A percentile compares a stretch with the other conserved stretches of the same genome.
These are phyloP conservation scores for Laburnicola sp. DNA, from an alignment of 2,329 filamentous ascomycete species.

Conservation along the genomic window DNA sequence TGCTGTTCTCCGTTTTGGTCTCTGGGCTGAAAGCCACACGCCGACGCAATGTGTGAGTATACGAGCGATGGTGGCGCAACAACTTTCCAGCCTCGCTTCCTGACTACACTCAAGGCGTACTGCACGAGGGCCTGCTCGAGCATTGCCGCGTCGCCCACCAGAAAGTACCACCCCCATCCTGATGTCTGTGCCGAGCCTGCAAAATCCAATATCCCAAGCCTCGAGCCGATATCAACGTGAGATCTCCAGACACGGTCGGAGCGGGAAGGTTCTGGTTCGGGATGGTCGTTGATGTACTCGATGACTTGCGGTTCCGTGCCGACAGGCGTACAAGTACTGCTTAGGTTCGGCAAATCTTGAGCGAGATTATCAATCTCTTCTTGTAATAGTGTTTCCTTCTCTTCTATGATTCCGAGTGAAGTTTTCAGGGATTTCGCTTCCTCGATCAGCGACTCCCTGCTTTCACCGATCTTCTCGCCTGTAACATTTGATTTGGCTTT, in stretches of 20 bases:
- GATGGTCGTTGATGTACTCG: conserved; percentile 77
- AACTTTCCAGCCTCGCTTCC: conserved; percentile 73
- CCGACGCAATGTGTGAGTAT: conserved; percentile 85
- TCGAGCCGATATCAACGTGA: conserved; percentile 82
- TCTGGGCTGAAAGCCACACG: conserved; percentile 92
- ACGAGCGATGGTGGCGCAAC: conserved; percentile 88
- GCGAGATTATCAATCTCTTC: conserved; percentile 74
- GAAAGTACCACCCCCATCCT: conserved; percentile 98
- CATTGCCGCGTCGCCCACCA: conserved; percentile 86
- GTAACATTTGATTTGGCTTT: conserved; percentile 45
- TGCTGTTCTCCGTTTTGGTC: conserved; percentile 91
- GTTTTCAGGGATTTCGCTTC: conserved; percentile 69
- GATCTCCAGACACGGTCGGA: conserved; percentile 64
- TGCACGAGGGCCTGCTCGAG: conserved; percentile 93
- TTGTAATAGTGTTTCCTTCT: conserved; percentile 62
- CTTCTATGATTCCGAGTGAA: conserved; percentile 62
- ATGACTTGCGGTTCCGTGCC: conserved; percentile 68
- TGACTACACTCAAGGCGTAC: conserved; percentile 76
- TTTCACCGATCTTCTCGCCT: conserved; percentile 40
- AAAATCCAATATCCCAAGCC: conserved; percentile 92
- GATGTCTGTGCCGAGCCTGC: conserved; percentile 75
- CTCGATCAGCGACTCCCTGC: conserved; percentile 59
- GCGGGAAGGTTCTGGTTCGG: conserved; percentile 39
- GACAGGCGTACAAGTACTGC: conserved; percentile 72
- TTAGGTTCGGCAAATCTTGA: conserved; percentile 82